phyloP scores from a whole-genome alignment of 208 protist genomes.

The Sergeia podlipaevii region DNA sequence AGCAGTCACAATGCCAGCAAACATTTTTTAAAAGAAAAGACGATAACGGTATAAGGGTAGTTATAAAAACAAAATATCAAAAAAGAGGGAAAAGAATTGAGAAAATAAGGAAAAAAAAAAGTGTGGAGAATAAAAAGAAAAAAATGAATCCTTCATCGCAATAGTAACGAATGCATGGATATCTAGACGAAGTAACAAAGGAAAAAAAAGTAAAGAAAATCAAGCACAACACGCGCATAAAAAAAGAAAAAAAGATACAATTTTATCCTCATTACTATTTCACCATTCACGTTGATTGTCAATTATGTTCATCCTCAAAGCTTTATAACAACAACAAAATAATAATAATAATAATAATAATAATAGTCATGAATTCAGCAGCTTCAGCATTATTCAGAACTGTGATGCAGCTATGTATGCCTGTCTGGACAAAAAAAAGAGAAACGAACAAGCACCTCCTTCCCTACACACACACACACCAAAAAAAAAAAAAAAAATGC shows the following conservation, averaged over 20 bases:
- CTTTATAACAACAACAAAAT: too few relatives aligned
- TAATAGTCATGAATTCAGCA: too few relatives aligned
- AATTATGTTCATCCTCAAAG: too few relatives aligned
- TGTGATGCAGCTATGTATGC: too few relatives aligned
- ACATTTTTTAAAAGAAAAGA: constrained; percentile 12
- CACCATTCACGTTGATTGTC: too few relatives aligned
- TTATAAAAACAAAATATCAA: constrained; percentile 1
- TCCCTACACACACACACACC: background rate
- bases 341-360: too few relatives aligned
- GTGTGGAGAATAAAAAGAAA: constrained; percentile 4
- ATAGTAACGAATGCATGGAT: too few relatives aligned
- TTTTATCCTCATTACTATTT: too few relatives aligned
- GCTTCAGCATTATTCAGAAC: too few relatives aligned
- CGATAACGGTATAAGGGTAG: constrained; percentile 6
- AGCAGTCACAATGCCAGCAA: too few relatives aligned
- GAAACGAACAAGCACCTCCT: background rate
- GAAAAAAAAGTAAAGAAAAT: constrained; percentile 13
- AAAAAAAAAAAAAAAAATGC: constrained; percentile 6
- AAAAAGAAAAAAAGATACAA: background rate
- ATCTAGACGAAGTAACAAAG: background rate
- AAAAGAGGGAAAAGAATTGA: background rate
- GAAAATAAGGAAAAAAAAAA: constrained; percentile 7
- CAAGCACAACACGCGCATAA: background rate
- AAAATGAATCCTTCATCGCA: too few relatives aligned
- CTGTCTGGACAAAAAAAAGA: too few relatives aligned